Conservation (phyloP, 441 rosid genomes). For the Syzygium malaccense region DNA sequence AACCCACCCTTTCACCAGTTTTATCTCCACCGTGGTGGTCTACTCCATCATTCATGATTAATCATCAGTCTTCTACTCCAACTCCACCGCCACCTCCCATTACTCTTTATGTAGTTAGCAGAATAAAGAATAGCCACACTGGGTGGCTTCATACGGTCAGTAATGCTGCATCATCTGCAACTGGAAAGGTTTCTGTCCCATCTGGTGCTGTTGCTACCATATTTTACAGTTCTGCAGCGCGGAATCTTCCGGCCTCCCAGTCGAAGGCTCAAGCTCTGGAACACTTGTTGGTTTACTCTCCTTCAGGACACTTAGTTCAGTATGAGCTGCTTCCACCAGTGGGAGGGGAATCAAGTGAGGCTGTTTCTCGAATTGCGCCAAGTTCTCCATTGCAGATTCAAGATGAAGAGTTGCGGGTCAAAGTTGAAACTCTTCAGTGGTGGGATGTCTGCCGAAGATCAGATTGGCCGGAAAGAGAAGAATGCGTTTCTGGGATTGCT, state of each 20-base stretch:
- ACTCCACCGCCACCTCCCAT: slow-evolving; percentile 53
- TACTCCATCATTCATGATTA: slow-evolving; percentile 48
- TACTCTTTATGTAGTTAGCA: slow-evolving; percentile 87
- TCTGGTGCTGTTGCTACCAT: slow-evolving; percentile 83
- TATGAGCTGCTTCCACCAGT: slow-evolving; percentile 66
- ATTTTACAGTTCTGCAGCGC: slow-evolving; percentile 55
- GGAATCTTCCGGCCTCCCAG: slow-evolving; percentile 33
- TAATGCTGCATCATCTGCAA: slow-evolving; percentile 67
- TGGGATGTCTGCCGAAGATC: slow-evolving; percentile 96
- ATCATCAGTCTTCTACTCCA: slow-evolving; percentile 33
- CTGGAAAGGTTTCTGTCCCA: slow-evolving; percentile 68
- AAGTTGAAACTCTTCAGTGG: slow-evolving; percentile 80
- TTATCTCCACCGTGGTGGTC: slow-evolving; percentile 91
- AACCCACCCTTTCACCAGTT: slow-evolving; percentile 62
- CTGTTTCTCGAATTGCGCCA: slow-evolving; percentile 33
- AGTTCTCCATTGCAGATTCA: slow-evolving; percentile 49
- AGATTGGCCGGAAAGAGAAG: slow-evolving; percentile 97
- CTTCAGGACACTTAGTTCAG: slow-evolving; percentile 91
- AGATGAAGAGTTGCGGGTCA: slow-evolving; percentile 78
- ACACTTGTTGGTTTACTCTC: slow-evolving; percentile 73
- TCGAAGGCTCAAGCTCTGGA: slow-evolving; percentile 50
- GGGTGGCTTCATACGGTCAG: slow-evolving; percentile 73
- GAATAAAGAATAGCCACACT: slow-evolving; percentile 66
- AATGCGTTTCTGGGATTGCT: slow-evolving; percentile 53
- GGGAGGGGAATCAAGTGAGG: slow-evolving; percentile 53